phyloP scores from a whole-genome alignment of 495 filamentous ascomycete species.

The Sordaria brevicollis region DNA sequence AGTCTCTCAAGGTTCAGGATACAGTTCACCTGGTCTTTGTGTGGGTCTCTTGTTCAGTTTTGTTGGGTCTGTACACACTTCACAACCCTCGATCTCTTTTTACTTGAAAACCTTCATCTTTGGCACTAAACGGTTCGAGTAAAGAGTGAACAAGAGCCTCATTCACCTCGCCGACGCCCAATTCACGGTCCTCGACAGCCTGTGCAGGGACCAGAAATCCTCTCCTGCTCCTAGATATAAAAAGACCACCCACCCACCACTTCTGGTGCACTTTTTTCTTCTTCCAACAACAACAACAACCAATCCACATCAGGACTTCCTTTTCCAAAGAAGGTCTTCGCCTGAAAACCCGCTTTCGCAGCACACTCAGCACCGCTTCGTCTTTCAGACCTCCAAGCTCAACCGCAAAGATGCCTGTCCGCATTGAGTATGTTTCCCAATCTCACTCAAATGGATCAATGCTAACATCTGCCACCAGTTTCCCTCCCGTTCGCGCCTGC shows the following conservation, averaged over 20 bases:
- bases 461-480: constrained; percentile 28
- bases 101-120: not conserved
- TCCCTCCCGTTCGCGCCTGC: constrained; percentile 77
- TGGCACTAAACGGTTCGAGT: not conserved
- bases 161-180: not conserved
- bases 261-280: not conserved
- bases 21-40: not conserved
- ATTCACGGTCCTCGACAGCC: not conserved
- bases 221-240: no score
- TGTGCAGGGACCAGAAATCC: no score
- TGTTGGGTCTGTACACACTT: not conserved
- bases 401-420: constrained; percentile 25
- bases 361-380: not conserved
- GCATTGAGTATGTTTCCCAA: constrained; percentile 27
- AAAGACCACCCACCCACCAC: no score
- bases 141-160: not conserved
- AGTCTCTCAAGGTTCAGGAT: not conserved
- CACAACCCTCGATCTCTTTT: not conserved
- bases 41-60: not conserved
- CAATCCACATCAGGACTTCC: not conserved
- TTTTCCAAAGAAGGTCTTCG: not conserved
- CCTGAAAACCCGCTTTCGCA: not conserved
- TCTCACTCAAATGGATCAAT: constrained; percentile 2
- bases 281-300: not conserved
- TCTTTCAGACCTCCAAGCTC: not conserved